Conservation (phyloP, 305 asterid species). For the Fraxinus xanthoxyloides region DNA sequence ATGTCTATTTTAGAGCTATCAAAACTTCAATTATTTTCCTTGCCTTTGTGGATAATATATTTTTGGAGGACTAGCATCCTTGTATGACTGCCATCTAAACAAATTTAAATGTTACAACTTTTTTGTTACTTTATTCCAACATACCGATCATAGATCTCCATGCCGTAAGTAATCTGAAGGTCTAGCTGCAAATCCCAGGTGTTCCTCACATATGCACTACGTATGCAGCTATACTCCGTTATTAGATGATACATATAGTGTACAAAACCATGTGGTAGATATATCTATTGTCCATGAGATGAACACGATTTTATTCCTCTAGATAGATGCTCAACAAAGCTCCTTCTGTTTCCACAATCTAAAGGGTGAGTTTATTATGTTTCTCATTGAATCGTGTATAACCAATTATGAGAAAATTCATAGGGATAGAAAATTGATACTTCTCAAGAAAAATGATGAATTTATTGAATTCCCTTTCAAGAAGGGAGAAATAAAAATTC, state of each 20-base stretch:
- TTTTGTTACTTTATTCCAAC: neutral
- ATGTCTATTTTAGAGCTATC: neutral
- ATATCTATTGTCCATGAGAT: neutral
- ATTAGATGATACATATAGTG: neutral
- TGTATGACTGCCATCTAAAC: no score
- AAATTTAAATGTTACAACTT: neutral
- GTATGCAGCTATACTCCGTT: neutral
- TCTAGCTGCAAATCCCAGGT: neutral
- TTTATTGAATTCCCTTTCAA: neutral
- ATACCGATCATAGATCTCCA: neutral
- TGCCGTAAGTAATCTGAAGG: neutral
- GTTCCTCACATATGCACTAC: neutral
- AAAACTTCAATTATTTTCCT: neutral
- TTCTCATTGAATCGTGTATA: neutral
- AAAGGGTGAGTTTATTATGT: no score
- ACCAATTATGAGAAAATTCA: neutral
- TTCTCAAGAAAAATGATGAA: neutral
- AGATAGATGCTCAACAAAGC: neutral
- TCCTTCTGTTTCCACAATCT: neutral
- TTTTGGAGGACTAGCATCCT: neutral
- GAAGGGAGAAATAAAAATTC: no score
- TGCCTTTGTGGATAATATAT: neutral
- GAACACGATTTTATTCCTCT: neutral
- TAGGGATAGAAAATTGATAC: neutral
- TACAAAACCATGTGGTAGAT: neutral